Evolutionary conservation across 805 yeast species (phyloP).

Genomic region (Saccharomycopsis oosterbeekiorum): DNA sequence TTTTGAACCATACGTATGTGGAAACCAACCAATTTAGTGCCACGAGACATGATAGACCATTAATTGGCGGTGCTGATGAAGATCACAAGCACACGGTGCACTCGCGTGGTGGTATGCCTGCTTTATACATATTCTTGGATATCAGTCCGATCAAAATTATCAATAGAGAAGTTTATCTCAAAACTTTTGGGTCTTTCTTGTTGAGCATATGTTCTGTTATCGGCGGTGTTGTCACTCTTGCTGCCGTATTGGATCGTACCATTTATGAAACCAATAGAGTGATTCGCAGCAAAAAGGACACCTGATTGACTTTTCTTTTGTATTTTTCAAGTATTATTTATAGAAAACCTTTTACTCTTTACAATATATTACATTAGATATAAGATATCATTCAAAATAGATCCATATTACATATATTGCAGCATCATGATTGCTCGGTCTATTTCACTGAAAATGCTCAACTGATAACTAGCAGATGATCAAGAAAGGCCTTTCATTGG

Average conservation of each 20-base stretch:
- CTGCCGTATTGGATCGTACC: slow-evolving; percentile 77
- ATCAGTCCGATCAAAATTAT: slow-evolving; percentile 89
- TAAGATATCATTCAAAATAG: too few relatives aligned
- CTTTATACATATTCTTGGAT: slow-evolving; percentile 78
- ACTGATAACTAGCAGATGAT: too few relatives aligned
- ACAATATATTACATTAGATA: background rate
- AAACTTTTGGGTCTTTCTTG: slow-evolving; percentile 74
- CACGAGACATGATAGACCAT: slow-evolving; percentile 79
- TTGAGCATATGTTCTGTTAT: slow-evolving; percentile 78
- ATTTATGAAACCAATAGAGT: slow-evolving; percentile 84
- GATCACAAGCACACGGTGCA: slow-evolving; percentile 85
- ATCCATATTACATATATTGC: too few relatives aligned
- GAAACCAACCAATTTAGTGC: slow-evolving; percentile 90
- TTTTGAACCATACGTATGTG: slow-evolving; percentile 38
- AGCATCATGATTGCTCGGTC: too few relatives aligned
- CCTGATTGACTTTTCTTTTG: background rate
- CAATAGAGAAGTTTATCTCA: slow-evolving; percentile 57
- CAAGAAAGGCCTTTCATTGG: too few relatives aligned
- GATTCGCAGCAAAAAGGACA: slow-evolving; percentile 55
- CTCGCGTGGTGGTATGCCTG: slow-evolving; percentile 83
- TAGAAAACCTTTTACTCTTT: background rate
- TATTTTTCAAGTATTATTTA: background rate
- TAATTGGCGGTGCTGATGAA: slow-evolving; percentile 77
- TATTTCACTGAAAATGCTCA: background rate
- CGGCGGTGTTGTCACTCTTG: slow-evolving; percentile 91